Conservation (phyloP, 2,329 filamentous ascomycete species). For the Trematosphaeria pertusa region DNA sequence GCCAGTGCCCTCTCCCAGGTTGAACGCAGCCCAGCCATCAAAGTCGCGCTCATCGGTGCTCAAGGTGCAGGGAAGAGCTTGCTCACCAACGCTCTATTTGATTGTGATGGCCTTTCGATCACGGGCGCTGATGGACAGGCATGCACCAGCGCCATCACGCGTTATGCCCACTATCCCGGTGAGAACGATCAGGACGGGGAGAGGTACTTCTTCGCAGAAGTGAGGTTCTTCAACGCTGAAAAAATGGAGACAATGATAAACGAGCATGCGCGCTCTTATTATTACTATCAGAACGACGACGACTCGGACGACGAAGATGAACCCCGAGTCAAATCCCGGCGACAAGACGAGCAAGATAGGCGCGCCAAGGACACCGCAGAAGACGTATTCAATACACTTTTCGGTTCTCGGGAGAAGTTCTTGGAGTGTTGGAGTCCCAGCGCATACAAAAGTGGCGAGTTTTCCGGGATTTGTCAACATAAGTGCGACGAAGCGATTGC, state of each 20-base stretch:
- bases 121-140: slow-evolving; percentile 27
- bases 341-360: slow-evolving; percentile 9
- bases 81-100: slow-evolving; percentile 26
- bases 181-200: neutral
- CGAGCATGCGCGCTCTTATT: slow-evolving; percentile 20
- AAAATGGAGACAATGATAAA: slow-evolving; percentile 21
- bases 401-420: slow-evolving; percentile 22
- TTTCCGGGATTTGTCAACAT: slow-evolving; percentile 16
- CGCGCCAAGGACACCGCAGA: slow-evolving; percentile 25
- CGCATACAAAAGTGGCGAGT: slow-evolving; percentile 16
- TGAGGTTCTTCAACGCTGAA: slow-evolving; percentile 20
- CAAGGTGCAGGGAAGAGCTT: slow-evolving; percentile 32
- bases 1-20: slow-evolving; percentile 14
- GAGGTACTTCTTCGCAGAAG: slow-evolving; percentile 16
- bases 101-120: slow-evolving; percentile 23
- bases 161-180: slow-evolving; percentile 13
- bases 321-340: neutral
- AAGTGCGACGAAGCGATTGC: slow-evolving; percentile 24
- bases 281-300: slow-evolving; percentile 20
- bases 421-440: slow-evolving; percentile 13
- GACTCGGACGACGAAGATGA: slow-evolving; percentile 26
- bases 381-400: slow-evolving; percentile 27
- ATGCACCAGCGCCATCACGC: slow-evolving; percentile 24
- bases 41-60: slow-evolving; percentile 26
- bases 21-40: slow-evolving; percentile 10